A percentile compares a stretch with the other conserved stretches of the same genome.
Evolutionary conservation across 148 eudicot species (phyloP).

Genomic region (Chenopodium berlandieri): DNA sequence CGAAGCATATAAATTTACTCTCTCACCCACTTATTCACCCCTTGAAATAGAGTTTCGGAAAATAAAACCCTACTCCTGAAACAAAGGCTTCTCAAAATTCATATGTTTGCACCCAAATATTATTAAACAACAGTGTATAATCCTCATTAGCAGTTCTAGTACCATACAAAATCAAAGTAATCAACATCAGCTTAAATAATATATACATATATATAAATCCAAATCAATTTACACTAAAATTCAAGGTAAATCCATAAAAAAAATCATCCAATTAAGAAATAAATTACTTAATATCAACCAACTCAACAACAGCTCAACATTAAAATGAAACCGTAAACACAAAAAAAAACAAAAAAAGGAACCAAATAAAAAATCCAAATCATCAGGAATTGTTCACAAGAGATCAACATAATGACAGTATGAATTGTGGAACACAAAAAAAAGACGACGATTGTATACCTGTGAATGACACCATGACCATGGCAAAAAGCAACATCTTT

Average conservation of each 20-base stretch:
- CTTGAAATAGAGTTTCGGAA: background rate
- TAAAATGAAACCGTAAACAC: no score
- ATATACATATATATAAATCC: no score
- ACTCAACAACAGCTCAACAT: no score
- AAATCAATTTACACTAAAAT: no score
- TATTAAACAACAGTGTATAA: background rate
- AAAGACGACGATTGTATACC: constrained; percentile 32
- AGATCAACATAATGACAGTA: background rate
- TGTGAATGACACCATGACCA: constrained; percentile 87
- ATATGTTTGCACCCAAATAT: background rate
- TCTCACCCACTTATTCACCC: background rate
- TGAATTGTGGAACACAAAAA: background rate
- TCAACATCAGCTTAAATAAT: background rate
- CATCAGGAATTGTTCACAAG: no score
- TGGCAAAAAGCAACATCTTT: constrained; percentile 97
- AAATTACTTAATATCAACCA: no score
- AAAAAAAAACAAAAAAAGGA: no score
- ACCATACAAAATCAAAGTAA: background rate
- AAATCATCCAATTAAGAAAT: no score
- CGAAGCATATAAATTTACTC: background rate
- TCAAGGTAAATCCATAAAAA: no score
- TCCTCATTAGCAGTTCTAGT: background rate
- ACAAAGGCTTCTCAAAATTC: background rate
- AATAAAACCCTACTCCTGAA: background rate
- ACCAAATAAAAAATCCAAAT: no score